Conservation (phyloP, 345 rosid species). For the Syzygium aromaticum region DNA sequence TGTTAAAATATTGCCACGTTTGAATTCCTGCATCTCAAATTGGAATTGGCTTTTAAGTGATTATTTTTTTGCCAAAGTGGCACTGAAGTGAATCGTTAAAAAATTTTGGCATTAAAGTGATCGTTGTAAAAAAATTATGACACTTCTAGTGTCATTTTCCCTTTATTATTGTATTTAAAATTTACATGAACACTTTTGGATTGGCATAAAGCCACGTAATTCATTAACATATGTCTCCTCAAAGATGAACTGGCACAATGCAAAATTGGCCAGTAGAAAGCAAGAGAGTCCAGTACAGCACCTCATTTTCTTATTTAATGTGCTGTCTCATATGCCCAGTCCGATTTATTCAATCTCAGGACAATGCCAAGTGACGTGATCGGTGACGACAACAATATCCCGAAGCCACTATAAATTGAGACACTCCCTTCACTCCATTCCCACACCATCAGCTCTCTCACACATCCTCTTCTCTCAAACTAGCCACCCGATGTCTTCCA, state of each 20-base stretch:
- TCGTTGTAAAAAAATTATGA: too few species aligned
- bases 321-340: background rate
- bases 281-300: background rate
- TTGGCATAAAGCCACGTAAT: background rate
- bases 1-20: too few species aligned
- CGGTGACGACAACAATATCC: background rate
- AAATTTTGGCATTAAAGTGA: too few species aligned
- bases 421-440: background rate
- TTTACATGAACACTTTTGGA: background rate
- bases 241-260: background rate
- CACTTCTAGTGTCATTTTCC: too few species aligned
- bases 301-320: background rate
- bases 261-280: background rate
- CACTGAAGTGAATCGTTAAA: too few species aligned
- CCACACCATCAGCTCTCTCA: background rate
- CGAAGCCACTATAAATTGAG: background rate
- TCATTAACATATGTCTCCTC: background rate
- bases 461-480: background rate
- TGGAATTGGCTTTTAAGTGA: too few species aligned
- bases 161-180: too few species aligned
- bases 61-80: too few species aligned
- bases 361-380: background rate
- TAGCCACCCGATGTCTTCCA: background rate
- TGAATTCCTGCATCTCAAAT: too few species aligned
- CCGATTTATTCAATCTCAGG: background rate